Base-by-base conservation (phyloP, 768 basidiomycete species). In the Trametes coccinea region DNA sequence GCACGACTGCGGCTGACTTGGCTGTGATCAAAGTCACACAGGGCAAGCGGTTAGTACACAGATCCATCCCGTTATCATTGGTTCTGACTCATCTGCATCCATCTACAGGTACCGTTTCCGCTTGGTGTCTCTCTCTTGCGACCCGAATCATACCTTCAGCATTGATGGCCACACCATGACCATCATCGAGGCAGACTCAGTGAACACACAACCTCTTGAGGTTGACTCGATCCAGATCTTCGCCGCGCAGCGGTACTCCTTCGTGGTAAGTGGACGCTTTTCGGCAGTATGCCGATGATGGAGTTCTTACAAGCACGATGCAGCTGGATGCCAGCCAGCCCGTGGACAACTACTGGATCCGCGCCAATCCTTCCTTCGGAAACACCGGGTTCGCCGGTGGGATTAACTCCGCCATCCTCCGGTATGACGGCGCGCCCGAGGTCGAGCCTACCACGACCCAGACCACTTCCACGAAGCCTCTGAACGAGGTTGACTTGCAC, bases 261-360 rank as follows among this genome's bases (percentile, higher is more conserved):
- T 83, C 60, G 68, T 83, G 6, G 70, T 69, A 62, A 11, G 64
- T 64, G 1, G 13, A 3, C 4, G 40, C 7, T 14, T 7, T 7
- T 45, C 37, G 5, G 3, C 27, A 10, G 4, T 8, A 13, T 16
- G 14, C 17, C 14, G 31, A 33, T 31, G 22, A 22, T 22, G 22
- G 22, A 22, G 3, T 13, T 53, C 34, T 5, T 17, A 14, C 11
- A 22, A 14, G 31, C 22, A 14, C 30, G 34, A 22, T 45, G 2
- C 54, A 68, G 67, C 59, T 67, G 40, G 49, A 63, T 9, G 80
- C 80, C 11, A 76, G 75, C 62, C 78, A 84, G 54, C 62, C 75
- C 0, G 66, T 80, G 27, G 76, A 70, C 3, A 87, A 84, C 66
- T 87, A 86, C 68, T 87, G 83, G 83, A 73, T 85, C 53, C 80